These are phyloP conservation scores for Penicillium sp. DNA, from an alignment of 2,329 filamentous ascomycete genomes.

Conservation along the genomic window DNA sequence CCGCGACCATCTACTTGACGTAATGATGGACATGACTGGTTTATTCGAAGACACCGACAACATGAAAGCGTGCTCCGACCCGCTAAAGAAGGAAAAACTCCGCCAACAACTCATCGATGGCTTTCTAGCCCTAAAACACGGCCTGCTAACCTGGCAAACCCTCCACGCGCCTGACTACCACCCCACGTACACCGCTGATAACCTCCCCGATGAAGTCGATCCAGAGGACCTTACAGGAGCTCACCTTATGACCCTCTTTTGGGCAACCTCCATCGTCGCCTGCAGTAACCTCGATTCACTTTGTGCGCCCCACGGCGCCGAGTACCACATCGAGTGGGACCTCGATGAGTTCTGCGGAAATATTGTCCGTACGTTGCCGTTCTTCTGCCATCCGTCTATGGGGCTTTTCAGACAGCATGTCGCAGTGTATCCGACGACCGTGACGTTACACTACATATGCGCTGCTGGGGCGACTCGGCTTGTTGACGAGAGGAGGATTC, in stretches of 20 bases:
- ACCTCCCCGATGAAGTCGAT: not conserved
- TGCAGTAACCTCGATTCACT: slow-evolving; percentile 7
- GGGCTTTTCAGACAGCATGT: slow-evolving; percentile 9
- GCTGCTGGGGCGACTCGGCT: not conserved
- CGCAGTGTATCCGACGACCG: slow-evolving; percentile 2
- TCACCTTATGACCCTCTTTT: slow-evolving; percentile 7
- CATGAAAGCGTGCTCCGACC: slow-evolving; percentile 1
- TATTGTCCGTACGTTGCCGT: slow-evolving; percentile 7
- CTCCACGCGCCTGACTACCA: slow-evolving; percentile 9
- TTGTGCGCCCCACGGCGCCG: not conserved
- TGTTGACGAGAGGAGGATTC: not conserved
- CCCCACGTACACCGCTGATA: not conserved
- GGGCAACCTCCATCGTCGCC: slow-evolving; percentile 2
- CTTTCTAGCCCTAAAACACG: slow-evolving; percentile 1
- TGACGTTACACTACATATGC: slow-evolving; percentile 5
- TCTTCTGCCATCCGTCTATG: slow-evolving; percentile 4
- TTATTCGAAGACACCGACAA: slow-evolving; percentile 10
- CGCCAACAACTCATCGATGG: not conserved
- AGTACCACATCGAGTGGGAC: not conserved
- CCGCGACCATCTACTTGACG: slow-evolving; percentile 14
- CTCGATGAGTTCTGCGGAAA: slow-evolving; percentile 10
- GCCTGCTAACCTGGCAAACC: slow-evolving; percentile 5
- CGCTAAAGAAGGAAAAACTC: not conserved
- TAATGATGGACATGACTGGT: slow-evolving; percentile 8
- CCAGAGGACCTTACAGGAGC: slow-evolving; percentile 2